Evolutionary conservation across 768 basidiomycete genomes (phyloP).

Genomic region (Auricularia sp.): DNA sequence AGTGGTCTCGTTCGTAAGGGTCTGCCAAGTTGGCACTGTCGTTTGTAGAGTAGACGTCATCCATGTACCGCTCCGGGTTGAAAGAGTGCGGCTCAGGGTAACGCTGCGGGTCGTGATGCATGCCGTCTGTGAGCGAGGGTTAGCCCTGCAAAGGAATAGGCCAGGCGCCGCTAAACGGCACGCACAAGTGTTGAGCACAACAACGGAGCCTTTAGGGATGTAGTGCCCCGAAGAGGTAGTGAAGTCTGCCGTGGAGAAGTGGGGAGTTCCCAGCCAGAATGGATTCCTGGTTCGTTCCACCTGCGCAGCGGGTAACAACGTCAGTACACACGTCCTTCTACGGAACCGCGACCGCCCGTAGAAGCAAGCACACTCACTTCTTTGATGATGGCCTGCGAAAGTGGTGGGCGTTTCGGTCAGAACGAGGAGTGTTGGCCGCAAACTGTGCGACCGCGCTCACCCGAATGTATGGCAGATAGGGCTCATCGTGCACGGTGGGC

Average conservation of each 20-base stretch:
- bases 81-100: slow-evolving; percentile 29
- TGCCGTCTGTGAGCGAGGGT: background rate
- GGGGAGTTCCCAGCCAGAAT: slow-evolving; percentile 17
- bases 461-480: slow-evolving; percentile 16
- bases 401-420: background rate
- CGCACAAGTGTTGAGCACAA: slow-evolving; percentile 3
- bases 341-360: background rate
- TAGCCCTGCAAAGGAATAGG: background rate
- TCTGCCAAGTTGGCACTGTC: slow-evolving; percentile 35
- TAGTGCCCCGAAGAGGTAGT: background rate
- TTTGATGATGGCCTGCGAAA: slow-evolving; percentile 1
- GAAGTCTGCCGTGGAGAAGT: slow-evolving; percentile 1
- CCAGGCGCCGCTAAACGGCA: background rate
- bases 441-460: background rate
- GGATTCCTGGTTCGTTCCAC: slow-evolving; percentile 16
- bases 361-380: background rate
- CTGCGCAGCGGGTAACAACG: slow-evolving; percentile 3
- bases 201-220: slow-evolving; percentile 4
- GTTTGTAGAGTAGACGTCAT: slow-evolving; percentile 26
- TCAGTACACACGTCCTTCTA: background rate
- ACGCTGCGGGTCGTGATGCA: slow-evolving; percentile 22
- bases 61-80: slow-evolving; percentile 38
- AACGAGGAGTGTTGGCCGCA: background rate
- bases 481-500: slow-evolving; percentile 14
- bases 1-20: slow-evolving; percentile 37